Conservation (phyloP, 2,329 filamentous ascomycete species). For the Cytospora mali region DNA sequence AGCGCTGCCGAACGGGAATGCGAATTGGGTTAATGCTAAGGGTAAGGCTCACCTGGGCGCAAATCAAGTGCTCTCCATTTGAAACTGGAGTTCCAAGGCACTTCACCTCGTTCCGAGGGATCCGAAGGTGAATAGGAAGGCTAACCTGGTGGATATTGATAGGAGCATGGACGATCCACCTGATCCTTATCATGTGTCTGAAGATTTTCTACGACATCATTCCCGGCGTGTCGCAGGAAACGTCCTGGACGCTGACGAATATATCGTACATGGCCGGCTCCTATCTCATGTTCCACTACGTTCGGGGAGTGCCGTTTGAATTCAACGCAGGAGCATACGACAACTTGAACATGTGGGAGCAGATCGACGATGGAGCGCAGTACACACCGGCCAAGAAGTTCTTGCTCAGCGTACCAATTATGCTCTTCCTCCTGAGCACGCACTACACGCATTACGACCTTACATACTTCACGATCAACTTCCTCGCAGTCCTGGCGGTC, state of each 20-base stretch:
- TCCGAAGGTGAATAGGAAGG: constrained; percentile 7
- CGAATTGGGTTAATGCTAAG: constrained; percentile 99
- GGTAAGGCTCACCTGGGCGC: constrained; percentile 60
- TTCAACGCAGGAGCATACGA: constrained; percentile 99
- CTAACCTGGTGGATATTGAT: constrained; percentile 29
- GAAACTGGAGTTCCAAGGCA: neutral
- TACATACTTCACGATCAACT: constrained; percentile 97
- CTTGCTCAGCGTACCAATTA: constrained; percentile 88
- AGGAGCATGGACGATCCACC: constrained; percentile 98
- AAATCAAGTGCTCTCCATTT: neutral
- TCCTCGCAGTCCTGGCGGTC: constrained; percentile 86
- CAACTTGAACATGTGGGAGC: constrained; percentile 99
- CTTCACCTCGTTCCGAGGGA: neutral
- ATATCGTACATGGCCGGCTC: constrained; percentile 99
- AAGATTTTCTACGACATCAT: constrained; percentile 98
- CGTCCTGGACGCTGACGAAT: constrained; percentile 97
- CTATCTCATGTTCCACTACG: constrained; percentile 99
- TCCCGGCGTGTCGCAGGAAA: constrained; percentile 94
- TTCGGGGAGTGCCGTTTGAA: constrained; percentile 96
- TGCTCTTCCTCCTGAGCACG: constrained; percentile 93
- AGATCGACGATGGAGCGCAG: constrained; percentile 98
- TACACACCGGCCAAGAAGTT: constrained; percentile 99
- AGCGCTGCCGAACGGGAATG: constrained; percentile 91
- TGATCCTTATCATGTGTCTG: constrained; percentile 85
- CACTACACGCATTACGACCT: constrained; percentile 99